These are phyloP conservation scores for Papiliotrema terrestris DNA, from an alignment of 1,284 basidiomycete species.

Conservation along the genomic window DNA sequence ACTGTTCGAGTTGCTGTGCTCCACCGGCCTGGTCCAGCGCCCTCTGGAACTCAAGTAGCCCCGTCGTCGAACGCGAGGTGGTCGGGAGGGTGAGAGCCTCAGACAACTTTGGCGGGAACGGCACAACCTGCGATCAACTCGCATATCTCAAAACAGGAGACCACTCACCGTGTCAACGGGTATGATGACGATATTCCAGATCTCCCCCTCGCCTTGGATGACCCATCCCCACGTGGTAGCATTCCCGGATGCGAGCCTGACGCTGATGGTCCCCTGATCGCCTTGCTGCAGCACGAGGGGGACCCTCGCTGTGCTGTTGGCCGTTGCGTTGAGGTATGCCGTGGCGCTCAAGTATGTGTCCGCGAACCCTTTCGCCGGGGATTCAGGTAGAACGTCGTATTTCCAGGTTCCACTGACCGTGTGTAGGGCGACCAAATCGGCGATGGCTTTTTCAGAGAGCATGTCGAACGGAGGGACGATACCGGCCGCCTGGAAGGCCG, in stretches of 20 bases:
- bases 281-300: conserved; percentile 24
- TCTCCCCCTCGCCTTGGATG: conserved; percentile 8
- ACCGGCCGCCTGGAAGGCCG: conserved; percentile 28
- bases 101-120: conserved; percentile 25
- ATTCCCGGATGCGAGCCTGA: conserved; percentile 23
- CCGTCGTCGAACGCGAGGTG: conserved; percentile 11
- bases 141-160: neutral
- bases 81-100: conserved; percentile 16
- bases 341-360: neutral
- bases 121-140: conserved; percentile 15
- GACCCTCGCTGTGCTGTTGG: conserved; percentile 12
- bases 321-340: neutral
- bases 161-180: conserved; percentile 35
- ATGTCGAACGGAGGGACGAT: conserved; percentile 25
- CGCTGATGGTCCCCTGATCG: conserved; percentile 14
- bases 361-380: conserved; percentile 11
- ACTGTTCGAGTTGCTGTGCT: conserved; percentile 14
- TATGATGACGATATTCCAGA: conserved; percentile 24
- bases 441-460: conserved; percentile 14
- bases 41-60: conserved; percentile 22
- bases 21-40: conserved; percentile 17
- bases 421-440: conserved; percentile 31
- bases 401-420: conserved; percentile 18
- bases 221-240: conserved; percentile 26
- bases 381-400: conserved; percentile 9